phyloP scores from a whole-genome alignment of 257 asterid genomes.

The Echium plantagineum region DNA sequence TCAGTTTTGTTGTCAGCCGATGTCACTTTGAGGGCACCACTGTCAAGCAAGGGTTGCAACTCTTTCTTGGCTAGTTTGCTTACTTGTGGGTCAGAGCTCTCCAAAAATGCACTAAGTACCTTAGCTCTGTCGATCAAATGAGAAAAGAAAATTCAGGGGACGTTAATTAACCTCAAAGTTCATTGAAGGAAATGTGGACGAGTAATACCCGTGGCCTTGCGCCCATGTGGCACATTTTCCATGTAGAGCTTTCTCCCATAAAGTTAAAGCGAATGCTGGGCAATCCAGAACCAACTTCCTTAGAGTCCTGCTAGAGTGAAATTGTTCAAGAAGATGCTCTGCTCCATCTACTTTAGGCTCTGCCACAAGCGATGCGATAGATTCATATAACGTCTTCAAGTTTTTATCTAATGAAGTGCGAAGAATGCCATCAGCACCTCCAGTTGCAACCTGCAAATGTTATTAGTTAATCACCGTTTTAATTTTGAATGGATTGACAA shows the following conservation, averaged over 20 bases:
- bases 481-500: no score
- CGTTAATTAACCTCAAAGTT: neutral
- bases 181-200: neutral
- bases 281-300: slow-evolving; percentile 66
- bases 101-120: slow-evolving; percentile 51
- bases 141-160: slow-evolving; percentile 7
- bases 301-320: slow-evolving; percentile 72
- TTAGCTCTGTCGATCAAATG: slow-evolving; percentile 48
- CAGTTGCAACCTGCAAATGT: slow-evolving; percentile 51
- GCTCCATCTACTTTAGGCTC: slow-evolving; percentile 48
- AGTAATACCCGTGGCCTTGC: slow-evolving; percentile 70
- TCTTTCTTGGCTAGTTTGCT: slow-evolving; percentile 47
- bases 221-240: slow-evolving; percentile 62
- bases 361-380: slow-evolving; percentile 51
- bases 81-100: slow-evolving; percentile 41
- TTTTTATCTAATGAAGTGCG: slow-evolving; percentile 48
- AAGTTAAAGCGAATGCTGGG: slow-evolving; percentile 58
- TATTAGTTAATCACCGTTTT: neutral
- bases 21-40: slow-evolving; percentile 45
- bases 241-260: slow-evolving; percentile 68
- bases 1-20: slow-evolving; percentile 6
- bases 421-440: slow-evolving; percentile 67
- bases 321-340: slow-evolving; percentile 62
- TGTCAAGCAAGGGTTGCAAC: slow-evolving; percentile 51
- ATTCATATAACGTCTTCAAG: slow-evolving; percentile 38